A percentile compares a stretch with the other conserved stretches of the same genome.
These are phyloP conservation scores for Lachnellula hyalina DNA, from an alignment of 2,329 filamentous ascomycete genomes.

Conservation along the genomic window DNA sequence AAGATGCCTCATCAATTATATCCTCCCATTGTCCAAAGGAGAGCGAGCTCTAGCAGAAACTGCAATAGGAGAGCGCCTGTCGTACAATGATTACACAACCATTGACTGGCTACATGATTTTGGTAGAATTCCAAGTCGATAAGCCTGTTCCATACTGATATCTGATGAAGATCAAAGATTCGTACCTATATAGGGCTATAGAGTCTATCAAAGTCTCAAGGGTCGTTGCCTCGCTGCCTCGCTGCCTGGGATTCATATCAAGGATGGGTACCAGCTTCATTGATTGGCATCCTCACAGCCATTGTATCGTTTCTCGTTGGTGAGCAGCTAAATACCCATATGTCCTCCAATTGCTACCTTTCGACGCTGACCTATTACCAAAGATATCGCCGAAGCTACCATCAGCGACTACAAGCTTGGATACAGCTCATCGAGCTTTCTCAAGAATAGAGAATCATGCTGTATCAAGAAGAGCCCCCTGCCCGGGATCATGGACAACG, in stretches of 20 bases:
- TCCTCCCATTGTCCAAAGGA: conserved; percentile 39
- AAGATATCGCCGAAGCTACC: conserved; percentile 47
- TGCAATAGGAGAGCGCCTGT: conserved; percentile 48
- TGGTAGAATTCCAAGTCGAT: conserved; percentile 28
- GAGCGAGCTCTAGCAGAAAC: conserved; percentile 42
- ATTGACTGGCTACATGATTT: conserved; percentile 59
- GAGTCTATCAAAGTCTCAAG: conserved; percentile 38
- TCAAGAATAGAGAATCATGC: conserved; percentile 45
- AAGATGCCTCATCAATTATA: conserved; percentile 18
- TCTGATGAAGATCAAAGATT: conserved; percentile 46
- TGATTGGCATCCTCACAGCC: conserved; percentile 51
- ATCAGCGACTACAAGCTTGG: conserved; percentile 53
- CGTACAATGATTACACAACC: conserved; percentile 57
- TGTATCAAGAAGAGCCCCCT: conserved; percentile 33
- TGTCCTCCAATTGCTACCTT: background rate
- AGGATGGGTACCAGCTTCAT: conserved; percentile 49
- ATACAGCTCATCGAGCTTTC: conserved; percentile 43
- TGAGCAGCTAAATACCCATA: background rate
- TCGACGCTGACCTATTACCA: background rate
- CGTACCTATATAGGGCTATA: conserved; percentile 45
- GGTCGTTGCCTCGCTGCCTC: conserved; percentile 34
- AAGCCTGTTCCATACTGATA: background rate
- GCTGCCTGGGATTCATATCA: conserved; percentile 44
- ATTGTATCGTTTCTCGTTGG: conserved; percentile 48
- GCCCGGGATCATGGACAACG: conserved; percentile 3